Percentiles rank a stretch among this genome's conserved stretches.
Evolutionary conservation across 257 asterid species (phyloP).

Genomic region (Solanum bulbocastanum): DNA sequence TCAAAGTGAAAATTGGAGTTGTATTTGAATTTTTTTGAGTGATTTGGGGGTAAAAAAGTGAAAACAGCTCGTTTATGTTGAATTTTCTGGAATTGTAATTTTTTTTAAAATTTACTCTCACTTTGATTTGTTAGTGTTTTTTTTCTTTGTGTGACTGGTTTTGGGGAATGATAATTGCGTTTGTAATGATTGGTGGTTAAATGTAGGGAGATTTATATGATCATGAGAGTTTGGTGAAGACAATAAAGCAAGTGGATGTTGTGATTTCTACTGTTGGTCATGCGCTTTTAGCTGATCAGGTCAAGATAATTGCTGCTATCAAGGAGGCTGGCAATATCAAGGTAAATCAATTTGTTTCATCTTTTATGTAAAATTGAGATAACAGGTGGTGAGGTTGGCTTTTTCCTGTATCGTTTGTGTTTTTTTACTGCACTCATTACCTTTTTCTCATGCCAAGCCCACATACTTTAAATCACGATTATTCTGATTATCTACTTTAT

Average conservation of each 20-base stretch:
- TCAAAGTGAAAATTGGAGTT: background rate
- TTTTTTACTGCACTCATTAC: background rate
- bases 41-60: background rate
- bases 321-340: slow-evolving; percentile 66
- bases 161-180: background rate
- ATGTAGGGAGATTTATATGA: slow-evolving; percentile 49
- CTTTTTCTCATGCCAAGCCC: background rate
- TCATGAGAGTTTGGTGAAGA: slow-evolving; percentile 49
- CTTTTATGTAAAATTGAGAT: background rate
- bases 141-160: background rate
- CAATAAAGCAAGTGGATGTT: slow-evolving; percentile 57
- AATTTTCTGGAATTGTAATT: background rate
- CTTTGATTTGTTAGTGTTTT: no score
- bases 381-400: background rate
- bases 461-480: background rate
- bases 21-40: background rate
- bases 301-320: slow-evolving; percentile 49
- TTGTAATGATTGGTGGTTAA: background rate
- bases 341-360: slow-evolving; percentile 11
- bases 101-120: no score
- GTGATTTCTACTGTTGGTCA: slow-evolving; percentile 57
- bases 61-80: background rate
- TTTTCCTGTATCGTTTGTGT: background rate
- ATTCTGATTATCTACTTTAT: background rate
- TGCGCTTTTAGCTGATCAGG: slow-evolving; percentile 39